phyloP scores from a whole-genome alignment of 768 basidiomycete species.

The Hortiboletus campestris region DNA sequence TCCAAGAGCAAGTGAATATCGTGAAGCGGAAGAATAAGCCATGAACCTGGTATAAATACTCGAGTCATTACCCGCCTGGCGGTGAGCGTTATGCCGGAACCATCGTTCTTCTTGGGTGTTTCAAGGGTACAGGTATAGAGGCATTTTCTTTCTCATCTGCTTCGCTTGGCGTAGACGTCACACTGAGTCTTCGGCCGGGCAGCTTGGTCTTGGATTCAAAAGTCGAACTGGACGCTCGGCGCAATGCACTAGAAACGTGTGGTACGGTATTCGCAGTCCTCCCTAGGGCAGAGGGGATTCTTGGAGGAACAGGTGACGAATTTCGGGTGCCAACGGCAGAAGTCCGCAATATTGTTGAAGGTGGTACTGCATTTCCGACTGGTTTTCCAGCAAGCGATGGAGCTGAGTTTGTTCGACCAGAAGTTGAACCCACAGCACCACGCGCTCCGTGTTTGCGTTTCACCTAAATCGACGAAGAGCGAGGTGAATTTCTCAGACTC shows the following conservation, averaged over 20 bases:
- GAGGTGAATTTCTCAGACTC: background rate
- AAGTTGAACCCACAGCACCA: constrained; percentile 54
- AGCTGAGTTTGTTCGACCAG: constrained; percentile 47
- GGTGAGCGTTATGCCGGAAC: constrained; percentile 11
- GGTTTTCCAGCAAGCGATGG: constrained; percentile 24
- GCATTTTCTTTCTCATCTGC: constrained; percentile 63
- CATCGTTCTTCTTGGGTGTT: constrained; percentile 16
- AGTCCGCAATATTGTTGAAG: constrained; percentile 32
- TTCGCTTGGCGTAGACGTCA: constrained; percentile 42
- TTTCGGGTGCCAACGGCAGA: constrained; percentile 34
- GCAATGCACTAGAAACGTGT: constrained; percentile 13
- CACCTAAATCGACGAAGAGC: constrained; percentile 38
- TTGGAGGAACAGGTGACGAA: constrained; percentile 36
- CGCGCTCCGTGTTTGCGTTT: constrained; percentile 62
- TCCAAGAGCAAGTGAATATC: constrained; percentile 13
- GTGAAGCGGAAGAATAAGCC: background rate
- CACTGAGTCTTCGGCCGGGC: constrained; percentile 33
- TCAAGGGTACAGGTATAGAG: constrained; percentile 23
- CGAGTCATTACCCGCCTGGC: background rate
- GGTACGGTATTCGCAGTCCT: constrained; percentile 17
- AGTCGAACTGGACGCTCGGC: constrained; percentile 32
- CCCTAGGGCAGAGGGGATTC: constrained; percentile 34
- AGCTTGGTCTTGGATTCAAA: constrained; percentile 35
- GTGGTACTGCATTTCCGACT: constrained; percentile 54
- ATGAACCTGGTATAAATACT: constrained; percentile 10